phyloP scores from a whole-genome alignment of 73 alveolate genomes.

The Paraurostyla sp. region DNA sequence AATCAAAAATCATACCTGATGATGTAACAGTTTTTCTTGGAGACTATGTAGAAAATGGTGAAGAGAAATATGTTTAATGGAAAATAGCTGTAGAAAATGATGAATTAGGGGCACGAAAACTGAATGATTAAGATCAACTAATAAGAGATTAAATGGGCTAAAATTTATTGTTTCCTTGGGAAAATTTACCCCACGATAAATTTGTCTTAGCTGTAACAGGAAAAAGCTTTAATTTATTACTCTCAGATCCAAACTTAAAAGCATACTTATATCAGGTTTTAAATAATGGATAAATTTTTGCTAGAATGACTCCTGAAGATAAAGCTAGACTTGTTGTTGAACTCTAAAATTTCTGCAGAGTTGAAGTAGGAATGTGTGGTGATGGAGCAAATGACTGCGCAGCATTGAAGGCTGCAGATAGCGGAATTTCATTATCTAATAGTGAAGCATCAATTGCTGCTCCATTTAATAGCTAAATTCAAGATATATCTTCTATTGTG shows the following conservation, averaged over 20 bases:
- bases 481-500: conserved; percentile 88
- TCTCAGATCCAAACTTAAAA: conserved; percentile 41
- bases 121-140: neutral
- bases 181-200: neutral
- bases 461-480: conserved; percentile 88
- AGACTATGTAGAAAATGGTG: conserved; percentile 33
- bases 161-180: neutral
- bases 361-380: conserved; percentile 92
- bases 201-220: conserved; percentile 78
- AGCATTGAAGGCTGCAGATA: conserved; percentile 92
- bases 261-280: conserved; percentile 53
- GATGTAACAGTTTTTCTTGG: conserved; percentile 55
- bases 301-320: conserved; percentile 96
- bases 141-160: neutral
- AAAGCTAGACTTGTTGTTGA: conserved; percentile 84
- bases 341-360: conserved; percentile 71
- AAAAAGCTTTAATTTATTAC: conserved; percentile 64
- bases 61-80: neutral
- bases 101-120: conserved; percentile 52
- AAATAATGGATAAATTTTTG: conserved; percentile 83
- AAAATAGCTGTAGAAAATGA: conserved; percentile 47
- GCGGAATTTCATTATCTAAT: conserved; percentile 87
- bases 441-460: conserved; percentile 98
- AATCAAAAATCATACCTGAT: conserved; percentile 69
- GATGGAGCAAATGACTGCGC: conserved; percentile 97